Conservation (phyloP, 768 basidiomycete species). For the Dendrothele bispora region DNA sequence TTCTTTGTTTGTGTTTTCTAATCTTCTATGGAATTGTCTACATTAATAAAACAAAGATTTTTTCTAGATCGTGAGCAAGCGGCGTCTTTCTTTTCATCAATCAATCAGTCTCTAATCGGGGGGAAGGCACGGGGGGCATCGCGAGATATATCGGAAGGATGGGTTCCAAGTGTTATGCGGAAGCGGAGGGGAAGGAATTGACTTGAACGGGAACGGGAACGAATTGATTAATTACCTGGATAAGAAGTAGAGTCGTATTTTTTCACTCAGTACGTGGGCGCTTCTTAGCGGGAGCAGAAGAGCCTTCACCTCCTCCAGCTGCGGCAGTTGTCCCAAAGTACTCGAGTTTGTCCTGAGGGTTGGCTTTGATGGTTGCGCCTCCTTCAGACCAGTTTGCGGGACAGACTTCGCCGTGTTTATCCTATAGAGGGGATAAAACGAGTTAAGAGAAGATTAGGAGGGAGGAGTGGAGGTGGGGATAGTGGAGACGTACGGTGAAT, state of each 20-base stretch:
- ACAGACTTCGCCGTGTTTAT: slow-evolving; percentile 90
- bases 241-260: slow-evolving; percentile 2
- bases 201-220: too few relatives aligned
- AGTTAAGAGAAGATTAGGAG: neutral
- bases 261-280: slow-evolving; percentile 12
- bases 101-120: too few relatives aligned
- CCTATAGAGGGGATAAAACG: slow-evolving; percentile 38
- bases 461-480: too few relatives aligned
- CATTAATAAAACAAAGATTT: too few relatives aligned
- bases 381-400: slow-evolving; percentile 90
- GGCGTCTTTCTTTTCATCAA: too few relatives aligned
- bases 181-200: too few relatives aligned
- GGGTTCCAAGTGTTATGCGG: too few relatives aligned
- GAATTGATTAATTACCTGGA: slow-evolving; percentile 11
- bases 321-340: slow-evolving; percentile 57
- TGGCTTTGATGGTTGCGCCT: slow-evolving; percentile 77
- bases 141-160: too few relatives aligned
- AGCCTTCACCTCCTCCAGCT: slow-evolving; percentile 15
- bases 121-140: too few relatives aligned
- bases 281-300: slow-evolving; percentile 13
- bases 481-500: slow-evolving; percentile 74
- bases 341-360: slow-evolving; percentile 70
- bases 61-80: too few relatives aligned
- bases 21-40: too few relatives aligned
- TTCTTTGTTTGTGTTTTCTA: too few relatives aligned